Evolutionary conservation across 2,329 filamentous ascomycete species (phyloP).

Genomic region (Aspergillus tanneri): DNA sequence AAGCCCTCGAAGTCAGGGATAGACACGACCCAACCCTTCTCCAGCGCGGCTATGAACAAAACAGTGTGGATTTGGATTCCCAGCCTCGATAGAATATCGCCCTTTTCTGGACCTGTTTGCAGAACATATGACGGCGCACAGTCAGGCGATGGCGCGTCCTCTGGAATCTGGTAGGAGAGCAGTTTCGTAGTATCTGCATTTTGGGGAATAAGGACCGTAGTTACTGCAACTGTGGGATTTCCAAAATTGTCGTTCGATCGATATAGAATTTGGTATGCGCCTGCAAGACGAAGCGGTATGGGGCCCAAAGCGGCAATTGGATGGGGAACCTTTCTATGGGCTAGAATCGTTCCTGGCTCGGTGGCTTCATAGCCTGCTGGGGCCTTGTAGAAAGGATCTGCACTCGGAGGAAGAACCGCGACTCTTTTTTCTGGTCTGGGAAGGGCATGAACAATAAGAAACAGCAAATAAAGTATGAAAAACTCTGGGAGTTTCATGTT

Average conservation of each 20-base stretch:
- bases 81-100: not conserved
- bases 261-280: conserved; percentile 6
- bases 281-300: not conserved
- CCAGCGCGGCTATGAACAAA: not conserved
- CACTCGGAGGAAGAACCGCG: not conserved
- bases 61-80: not conserved
- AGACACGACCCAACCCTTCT: not conserved
- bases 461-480: too few relatives aligned
- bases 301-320: not conserved
- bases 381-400: conserved; percentile 1
- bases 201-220: conserved; percentile 5
- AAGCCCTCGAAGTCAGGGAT: conserved; percentile 4
- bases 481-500: too few relatives aligned
- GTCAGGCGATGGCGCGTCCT: not conserved
- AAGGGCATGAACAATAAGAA: too few relatives aligned
- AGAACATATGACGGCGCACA: conserved; percentile 5
- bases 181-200: not conserved
- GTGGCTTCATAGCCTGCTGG: not conserved
- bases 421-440: too few relatives aligned
- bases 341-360: not conserved
- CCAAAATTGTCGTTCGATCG: conserved; percentile 3
- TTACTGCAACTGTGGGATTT: not conserved
- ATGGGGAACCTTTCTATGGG: not conserved
- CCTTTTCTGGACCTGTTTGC: not conserved
- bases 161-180: conserved; percentile 3